Evolutionary conservation across 345 rosid genomes (phyloP).

Genomic region (Atalantia buxifolia): DNA sequence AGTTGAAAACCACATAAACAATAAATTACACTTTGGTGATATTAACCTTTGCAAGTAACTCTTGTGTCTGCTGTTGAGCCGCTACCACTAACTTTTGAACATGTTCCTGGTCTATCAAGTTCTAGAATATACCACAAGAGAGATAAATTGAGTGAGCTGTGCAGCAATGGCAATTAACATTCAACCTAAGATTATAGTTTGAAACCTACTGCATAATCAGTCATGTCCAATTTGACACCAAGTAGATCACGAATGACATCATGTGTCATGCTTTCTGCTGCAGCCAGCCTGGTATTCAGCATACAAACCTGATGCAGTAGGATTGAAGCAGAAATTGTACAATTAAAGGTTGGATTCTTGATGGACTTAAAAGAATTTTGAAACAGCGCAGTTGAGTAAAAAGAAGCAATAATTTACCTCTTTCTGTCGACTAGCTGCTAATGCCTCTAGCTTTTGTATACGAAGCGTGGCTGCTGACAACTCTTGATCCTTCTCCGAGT

Average conservation of each 20-base stretch:
- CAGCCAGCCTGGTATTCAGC: conserved; percentile 78
- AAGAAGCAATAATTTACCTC: conserved; percentile 48
- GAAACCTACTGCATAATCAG: conserved; percentile 77
- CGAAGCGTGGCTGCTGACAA: conserved; percentile 60
- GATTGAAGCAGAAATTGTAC: conserved; percentile 10
- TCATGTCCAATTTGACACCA: conserved; percentile 82
- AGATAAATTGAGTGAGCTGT: conserved; percentile 8
- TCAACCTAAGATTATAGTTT: not conserved
- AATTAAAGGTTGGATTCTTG: not conserved
- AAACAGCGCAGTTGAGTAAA: not conserved
- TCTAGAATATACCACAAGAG: conserved; percentile 39
- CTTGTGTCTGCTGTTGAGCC: conserved; percentile 63
- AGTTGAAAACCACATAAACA: not conserved
- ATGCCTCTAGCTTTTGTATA: conserved; percentile 65
- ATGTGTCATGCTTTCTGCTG: conserved; percentile 96
- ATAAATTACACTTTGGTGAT: not conserved
- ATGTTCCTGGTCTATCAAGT: conserved; percentile 72
- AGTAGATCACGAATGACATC: conserved; percentile 94
- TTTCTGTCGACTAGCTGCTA: conserved; percentile 59
- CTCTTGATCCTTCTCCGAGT: conserved; percentile 76
- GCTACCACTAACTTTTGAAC: conserved; percentile 65
- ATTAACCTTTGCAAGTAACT: conserved; percentile 64
- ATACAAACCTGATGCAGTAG: conserved; percentile 53
- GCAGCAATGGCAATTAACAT: not conserved
- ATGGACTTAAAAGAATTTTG: not conserved